Evolutionary conservation across 257 asterid species (phyloP), one percentile per base, ranked within the genome.

Genomic region (Hygrophila difformis): DNA sequence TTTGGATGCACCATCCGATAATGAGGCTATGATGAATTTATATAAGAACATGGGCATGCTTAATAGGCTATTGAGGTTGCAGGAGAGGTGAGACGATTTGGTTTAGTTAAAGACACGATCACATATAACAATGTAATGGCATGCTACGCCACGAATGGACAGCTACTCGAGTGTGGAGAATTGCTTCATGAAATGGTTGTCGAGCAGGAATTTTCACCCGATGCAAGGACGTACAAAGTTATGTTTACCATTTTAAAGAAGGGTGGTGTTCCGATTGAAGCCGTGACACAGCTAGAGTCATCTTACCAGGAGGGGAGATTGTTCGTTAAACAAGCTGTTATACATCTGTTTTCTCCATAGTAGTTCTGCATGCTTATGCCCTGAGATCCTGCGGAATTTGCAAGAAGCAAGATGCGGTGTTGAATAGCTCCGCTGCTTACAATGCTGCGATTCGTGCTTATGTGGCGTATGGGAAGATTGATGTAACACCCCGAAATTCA

Each of bases 31-130:
- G 94, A 89, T 84, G 69, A 71, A 77, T 56, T 89, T 61, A 19
- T 84, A 81, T 56, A 81, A 71, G 77, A 89, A 77, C 69, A 73
- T 81, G 95, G 96, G 96, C 39, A 81, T 82, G 97, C 81, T 79
- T 12, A 78, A 77, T 18, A 79, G 62, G 94, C 93, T 55, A 60
- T 85, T 46, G 81, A 65, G 34, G 79, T 89, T 51, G 96, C 96
- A n/a, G 74, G 62, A 23, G 73, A 84, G 68, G 82, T 89, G 91
- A 89, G 60, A 59, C 49, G 51, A 51, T 68, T 78, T 4, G 83
- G 87, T 39, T 53, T 85, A 21, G 22, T 84, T 64, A 77, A 35
- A 44, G 94, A 82, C 48, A 72, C 76, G 15, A 55, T 74, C 8
- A 18, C 91, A 38, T 89, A 62, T 65, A 79, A 71, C 70, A 77